phyloP scores from a whole-genome alignment of 148 eudicot species.

The Camellia lanceoleosa region DNA sequence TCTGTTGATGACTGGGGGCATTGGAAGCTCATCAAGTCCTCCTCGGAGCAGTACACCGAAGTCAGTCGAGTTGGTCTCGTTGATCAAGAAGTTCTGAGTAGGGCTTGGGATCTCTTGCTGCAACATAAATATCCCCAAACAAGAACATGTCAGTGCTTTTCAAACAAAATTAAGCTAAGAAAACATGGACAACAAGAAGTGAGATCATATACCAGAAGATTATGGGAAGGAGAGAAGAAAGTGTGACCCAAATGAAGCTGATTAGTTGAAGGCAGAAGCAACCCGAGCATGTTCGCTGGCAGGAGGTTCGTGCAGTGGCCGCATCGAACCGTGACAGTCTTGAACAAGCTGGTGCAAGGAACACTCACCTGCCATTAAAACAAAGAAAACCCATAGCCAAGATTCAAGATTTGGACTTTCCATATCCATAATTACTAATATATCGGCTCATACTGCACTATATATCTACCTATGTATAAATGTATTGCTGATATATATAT shows the following conservation, averaged over 20 bases:
- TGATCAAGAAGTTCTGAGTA: constrained; percentile 33
- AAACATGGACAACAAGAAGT: not conserved
- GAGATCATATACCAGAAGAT: constrained; percentile 49
- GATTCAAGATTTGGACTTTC: not conserved
- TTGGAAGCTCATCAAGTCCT: constrained; percentile 60
- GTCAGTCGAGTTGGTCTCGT: constrained; percentile 43
- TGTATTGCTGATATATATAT: too few relatives aligned
- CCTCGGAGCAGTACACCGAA: constrained; percentile 47
- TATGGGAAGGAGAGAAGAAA: constrained; percentile 60
- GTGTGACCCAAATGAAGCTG: constrained; percentile 49
- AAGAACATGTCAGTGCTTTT: not conserved
- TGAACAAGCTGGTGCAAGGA: constrained; percentile 82
- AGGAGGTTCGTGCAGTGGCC: constrained; percentile 81
- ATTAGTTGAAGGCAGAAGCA: constrained; percentile 49
- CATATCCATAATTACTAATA: too few relatives aligned
- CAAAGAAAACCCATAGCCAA: not conserved
- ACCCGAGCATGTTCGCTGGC: constrained; percentile 61
- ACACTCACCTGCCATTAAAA: constrained; percentile 67
- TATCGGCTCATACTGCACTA: too few relatives aligned
- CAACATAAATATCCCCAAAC: not conserved
- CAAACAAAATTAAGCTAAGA: not conserved
- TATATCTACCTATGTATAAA: too few relatives aligned
- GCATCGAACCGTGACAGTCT: constrained; percentile 87
- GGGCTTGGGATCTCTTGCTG: constrained; percentile 41
- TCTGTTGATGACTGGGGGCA: constrained; percentile 66